Evolutionary conservation across 148 eudicot species (phyloP), one percentile per base, ranked within the genome.

Genomic region (Spergularia marina): DNA sequence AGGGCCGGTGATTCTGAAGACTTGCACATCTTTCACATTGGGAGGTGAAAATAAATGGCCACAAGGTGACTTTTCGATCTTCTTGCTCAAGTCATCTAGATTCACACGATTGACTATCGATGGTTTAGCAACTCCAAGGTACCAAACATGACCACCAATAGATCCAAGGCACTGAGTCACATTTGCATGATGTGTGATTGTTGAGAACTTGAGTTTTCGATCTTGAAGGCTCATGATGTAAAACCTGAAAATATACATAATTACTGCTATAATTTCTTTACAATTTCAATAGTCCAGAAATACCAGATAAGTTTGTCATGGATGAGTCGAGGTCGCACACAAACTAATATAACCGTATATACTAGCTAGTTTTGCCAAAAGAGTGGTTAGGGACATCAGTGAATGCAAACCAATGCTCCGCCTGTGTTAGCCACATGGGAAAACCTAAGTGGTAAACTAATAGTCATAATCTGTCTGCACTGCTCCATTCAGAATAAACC

Each of bases 111-210:
- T 85, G 47, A 89, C 84, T 21, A 94, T 76, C 36, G 96, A 91
- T 70, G 94, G 81, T 81, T 88, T 92, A 9, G 94, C 88, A 79
- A 95, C 98, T 74, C 91, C 98, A 72, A 95, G 89, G 84, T 95
- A 95, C 98, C 98, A 95, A 68, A 66, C 81, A 47, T 84, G 82
- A 68, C 91, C 97, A 21, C 96, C 97, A 47, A 90, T 72, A 13
- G 98, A 84, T 59, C 98, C 97, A 10, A 94, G 85, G 81, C 98
- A 94, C 73, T 94, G 98, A 61, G 98, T 94, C 73, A 91, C 97
- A 73, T 80, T 90, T 62, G 96, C 89, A 84, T 94, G 98, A 78
- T 94, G 96, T 2, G 97, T 90, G 61, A 91, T 91, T 0, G 74
- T 76, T 51, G 95, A 87, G 71, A 91, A 91, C 83, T 89, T 79